These are phyloP conservation scores for Aquilaria sinensis DNA, from an alignment of 345 rosid genomes.

Conservation along the genomic window DNA sequence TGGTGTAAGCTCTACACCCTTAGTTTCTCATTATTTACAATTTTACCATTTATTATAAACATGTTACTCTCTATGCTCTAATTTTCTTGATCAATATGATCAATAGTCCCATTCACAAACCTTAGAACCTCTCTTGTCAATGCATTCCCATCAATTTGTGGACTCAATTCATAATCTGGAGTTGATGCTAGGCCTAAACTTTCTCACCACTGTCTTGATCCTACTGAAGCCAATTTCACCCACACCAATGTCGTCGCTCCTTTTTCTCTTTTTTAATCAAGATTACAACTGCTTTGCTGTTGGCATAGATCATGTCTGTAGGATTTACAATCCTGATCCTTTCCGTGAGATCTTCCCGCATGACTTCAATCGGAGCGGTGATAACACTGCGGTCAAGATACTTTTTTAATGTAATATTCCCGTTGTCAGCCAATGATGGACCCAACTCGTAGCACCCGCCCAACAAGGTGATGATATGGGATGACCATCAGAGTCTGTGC, in stretches of 20 bases:
- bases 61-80: neutral
- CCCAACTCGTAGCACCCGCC: slow-evolving; percentile 72
- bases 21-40: no score
- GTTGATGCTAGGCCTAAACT: slow-evolving; percentile 15
- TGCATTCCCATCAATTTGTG: slow-evolving; percentile 19
- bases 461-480: slow-evolving; percentile 98
- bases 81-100: slow-evolving; percentile 1
- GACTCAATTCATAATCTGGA: slow-evolving; percentile 12
- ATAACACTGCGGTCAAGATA: slow-evolving; percentile 83
- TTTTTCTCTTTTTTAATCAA: slow-evolving; percentile 79
- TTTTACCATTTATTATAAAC: no score
- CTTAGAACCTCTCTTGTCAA: slow-evolving; percentile 43
- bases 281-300: slow-evolving; percentile 87
- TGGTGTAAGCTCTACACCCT: no score
- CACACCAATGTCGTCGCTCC: slow-evolving; percentile 29
- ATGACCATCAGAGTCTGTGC: slow-evolving; percentile 86
- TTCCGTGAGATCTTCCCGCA: slow-evolving; percentile 94
- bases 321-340: slow-evolving; percentile 85
- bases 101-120: slow-evolving; percentile 4
- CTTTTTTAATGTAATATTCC: slow-evolving; percentile 84
- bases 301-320: slow-evolving; percentile 83
- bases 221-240: slow-evolving; percentile 17
- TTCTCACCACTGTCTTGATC: slow-evolving; percentile 13
- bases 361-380: slow-evolving; percentile 72
- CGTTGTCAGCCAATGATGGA: slow-evolving; percentile 87